Evolutionary conservation across 2,329 filamentous ascomycete genomes (phyloP), one percentile per base, ranked within the genome.

Genomic region (Penicillium freii): DNA sequence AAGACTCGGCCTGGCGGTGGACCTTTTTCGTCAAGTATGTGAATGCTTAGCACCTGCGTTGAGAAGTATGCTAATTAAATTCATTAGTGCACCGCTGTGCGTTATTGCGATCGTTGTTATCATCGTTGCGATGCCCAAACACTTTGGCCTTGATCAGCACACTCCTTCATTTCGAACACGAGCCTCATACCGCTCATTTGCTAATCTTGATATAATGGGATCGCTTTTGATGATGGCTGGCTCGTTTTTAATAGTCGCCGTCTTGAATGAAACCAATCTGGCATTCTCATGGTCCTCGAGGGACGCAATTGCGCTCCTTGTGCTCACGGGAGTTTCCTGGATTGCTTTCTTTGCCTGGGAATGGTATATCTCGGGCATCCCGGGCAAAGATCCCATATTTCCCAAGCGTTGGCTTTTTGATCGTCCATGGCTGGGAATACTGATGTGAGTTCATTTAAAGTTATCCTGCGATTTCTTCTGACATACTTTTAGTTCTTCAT

Each of bases 231-330:
- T 75, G 0, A 69, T 82, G 7, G 72, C 71, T 0, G 73, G 73
- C 4, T 78, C 78, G 0, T 72, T 78, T 4, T 69, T 81, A 4
- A 62, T 82, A n/a, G 74, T 81, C 17, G 77, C 79, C 39, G 78
- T 75, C 1, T 68, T 82, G 15, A 75, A 82, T 46, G 72, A 80
- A 59, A 78, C 69, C 6, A 78, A 79, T 5, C 63, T 72, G 19
- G 68, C 68, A 6, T 80, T 77, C 50, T 62, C 74, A 4, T 82
- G 80, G 80, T 66, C 59, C 8, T 77, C 74, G 0, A 49, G 53
- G 43, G 69, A 71, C 0, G 59, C 73, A 5, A 73, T 81, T 39
- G 61, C 60, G 6, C 63, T 67, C 15, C 60, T 67, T 21, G 59
- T 67, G 4, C 46, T 67, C 1, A 54, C 60, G 1, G 63, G 59